Conservation (phyloP, 306 rosid species). For the Boehmeria nivea region DNA sequence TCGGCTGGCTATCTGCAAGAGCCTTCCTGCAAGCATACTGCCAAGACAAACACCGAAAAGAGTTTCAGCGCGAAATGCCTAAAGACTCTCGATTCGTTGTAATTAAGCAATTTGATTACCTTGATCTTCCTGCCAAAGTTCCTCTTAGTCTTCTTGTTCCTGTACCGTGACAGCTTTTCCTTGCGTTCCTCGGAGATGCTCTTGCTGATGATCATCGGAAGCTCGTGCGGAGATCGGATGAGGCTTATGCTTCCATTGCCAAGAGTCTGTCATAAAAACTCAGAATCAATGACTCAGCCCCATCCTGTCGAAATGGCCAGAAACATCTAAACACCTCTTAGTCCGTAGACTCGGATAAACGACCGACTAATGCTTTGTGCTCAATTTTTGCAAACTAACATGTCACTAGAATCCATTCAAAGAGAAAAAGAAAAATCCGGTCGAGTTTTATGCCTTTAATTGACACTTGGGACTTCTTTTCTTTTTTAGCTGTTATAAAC, state of each 20-base stretch:
- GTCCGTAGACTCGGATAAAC: constrained; percentile 19
- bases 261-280: constrained; percentile 73
- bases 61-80: no score
- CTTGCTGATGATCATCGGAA: constrained; percentile 48
- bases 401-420: no score
- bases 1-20: constrained; percentile 95
- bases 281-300: constrained; percentile 39
- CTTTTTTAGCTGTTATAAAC: no score
- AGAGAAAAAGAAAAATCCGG: no score
- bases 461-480: no score
- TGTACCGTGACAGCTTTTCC: constrained; percentile 89
- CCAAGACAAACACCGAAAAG: constrained; percentile 4
- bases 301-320: constrained; percentile 31
- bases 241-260: constrained; percentile 45
- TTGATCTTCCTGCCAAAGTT: constrained; percentile 97
- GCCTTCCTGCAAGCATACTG: constrained; percentile 99
- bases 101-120: constrained; percentile 60
- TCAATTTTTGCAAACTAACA: no score
- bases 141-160: constrained; percentile 87
- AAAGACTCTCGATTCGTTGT: no score
- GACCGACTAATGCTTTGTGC: constrained; percentile 10
- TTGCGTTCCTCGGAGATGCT: constrained; percentile 72
- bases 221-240: constrained; percentile 57
- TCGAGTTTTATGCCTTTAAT: no score
- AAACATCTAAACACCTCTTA: constrained; percentile 35